Conservation (phyloP, 2,329 filamentous ascomycete species). For the Nothomitra cinnamomea region DNA sequence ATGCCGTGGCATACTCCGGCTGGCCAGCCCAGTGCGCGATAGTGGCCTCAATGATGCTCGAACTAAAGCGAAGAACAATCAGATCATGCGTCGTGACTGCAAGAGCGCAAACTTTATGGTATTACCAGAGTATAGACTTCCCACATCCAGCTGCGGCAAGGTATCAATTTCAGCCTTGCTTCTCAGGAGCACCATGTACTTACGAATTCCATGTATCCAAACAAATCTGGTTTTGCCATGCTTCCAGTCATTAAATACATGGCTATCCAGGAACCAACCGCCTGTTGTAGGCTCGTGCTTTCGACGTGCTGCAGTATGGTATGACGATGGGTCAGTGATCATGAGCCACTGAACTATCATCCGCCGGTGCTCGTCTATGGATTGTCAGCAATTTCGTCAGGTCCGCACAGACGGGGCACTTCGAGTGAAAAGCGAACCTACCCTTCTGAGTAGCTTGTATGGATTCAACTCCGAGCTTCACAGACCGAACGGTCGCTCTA, state of each 20-base stretch:
- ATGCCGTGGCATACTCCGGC: too few relatives aligned
- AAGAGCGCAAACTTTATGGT: constrained; percentile 7
- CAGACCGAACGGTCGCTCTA: too few relatives aligned
- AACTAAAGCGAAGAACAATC: too few relatives aligned
- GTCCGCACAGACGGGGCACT: too few relatives aligned
- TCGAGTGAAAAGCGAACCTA: too few relatives aligned
- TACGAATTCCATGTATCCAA: constrained; percentile 23
- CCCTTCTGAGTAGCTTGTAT: too few relatives aligned
- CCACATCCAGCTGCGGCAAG: constrained; percentile 19
- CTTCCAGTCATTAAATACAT: constrained; percentile 9
- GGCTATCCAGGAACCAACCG: constrained; percentile 8
- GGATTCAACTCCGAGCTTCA: too few relatives aligned
- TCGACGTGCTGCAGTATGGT: constrained; percentile 11
- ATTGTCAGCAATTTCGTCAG: too few relatives aligned
- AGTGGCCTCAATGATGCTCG: too few relatives aligned
- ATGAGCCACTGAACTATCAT: not conserved
- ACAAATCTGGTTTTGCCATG: constrained; percentile 17
- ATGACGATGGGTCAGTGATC: constrained; percentile 13
- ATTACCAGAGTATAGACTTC: constrained; percentile 20
- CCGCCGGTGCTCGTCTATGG: not conserved
- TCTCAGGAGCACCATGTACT: not conserved
- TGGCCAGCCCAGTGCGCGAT: too few relatives aligned
- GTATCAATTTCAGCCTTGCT: not conserved
- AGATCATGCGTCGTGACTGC: constrained; percentile 19
- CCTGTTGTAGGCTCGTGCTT: constrained; percentile 13